Base-by-base conservation (phyloP, 78 protist genomes). In the Capsaspora owczarzaki region DNA sequence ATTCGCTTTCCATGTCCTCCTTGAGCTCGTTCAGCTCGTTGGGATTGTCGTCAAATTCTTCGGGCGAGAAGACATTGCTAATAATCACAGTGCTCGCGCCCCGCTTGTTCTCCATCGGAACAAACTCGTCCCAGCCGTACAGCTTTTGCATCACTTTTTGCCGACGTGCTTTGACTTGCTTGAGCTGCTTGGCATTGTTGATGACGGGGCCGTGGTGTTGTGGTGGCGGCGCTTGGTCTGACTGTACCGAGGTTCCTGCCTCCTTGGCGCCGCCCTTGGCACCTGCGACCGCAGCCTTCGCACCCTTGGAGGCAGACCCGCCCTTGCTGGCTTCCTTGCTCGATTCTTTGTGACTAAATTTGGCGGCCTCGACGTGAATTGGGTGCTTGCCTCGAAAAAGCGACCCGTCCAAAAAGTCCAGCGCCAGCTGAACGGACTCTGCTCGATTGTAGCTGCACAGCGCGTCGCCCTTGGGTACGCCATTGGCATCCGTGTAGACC, bases 31-130 rank as follows among this genome's bases (percentile, higher is more conserved):
- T 16, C 72, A 63, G 72, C 20, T 22, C 23, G 42, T 35, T 33
- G 33, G 72, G 72, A 23, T 63, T 41, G 23, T 63, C 72, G 41
- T 63, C 72, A 63, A 63, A 63, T 41, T 63, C 72, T 20, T 25
- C 12, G 19, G 72, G 72, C 25, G 41, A 35, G 19, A 63, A 63
- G 42, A 63, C 33, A 25, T 63, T 8, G 42, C 33, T 35, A 3
- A 63, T 8, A 3, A 56, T 12, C 33, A 56, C 66, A 3, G 25
- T 12, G 66, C 66, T 25, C 20, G 66, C 66, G 10, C 33, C n/a
- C 35, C 14, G 4, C 35, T 29, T 16, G 33, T 56, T 29, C 20
- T 56, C 66, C 66, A 29, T 10, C 33, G 29, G 12, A 29, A 56
- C 35, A 16, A 25, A 25, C 33, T 56, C 25, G 66, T 56, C 66